phyloP scores from a whole-genome alignment of 331 rosid genomes.

The Erythrophleum ivorense region DNA sequence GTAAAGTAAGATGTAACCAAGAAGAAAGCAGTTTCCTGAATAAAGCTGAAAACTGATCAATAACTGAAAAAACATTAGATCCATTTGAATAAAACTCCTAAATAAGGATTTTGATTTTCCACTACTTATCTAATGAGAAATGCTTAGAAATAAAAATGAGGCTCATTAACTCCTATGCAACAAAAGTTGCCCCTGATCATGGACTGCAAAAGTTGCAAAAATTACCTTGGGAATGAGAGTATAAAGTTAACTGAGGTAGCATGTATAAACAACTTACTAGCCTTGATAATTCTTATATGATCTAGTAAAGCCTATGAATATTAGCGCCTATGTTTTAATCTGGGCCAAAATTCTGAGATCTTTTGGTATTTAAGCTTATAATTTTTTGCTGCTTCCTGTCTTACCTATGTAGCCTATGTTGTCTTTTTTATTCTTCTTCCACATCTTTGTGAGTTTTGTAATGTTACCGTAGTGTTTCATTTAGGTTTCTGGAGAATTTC shows the following conservation, averaged over 20 bases:
- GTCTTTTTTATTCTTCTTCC: constrained; percentile 11
- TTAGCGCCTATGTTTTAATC: not conserved
- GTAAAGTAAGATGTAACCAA: not conserved
- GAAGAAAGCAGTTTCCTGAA: not conserved
- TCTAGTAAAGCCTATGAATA: not conserved
- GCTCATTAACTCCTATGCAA: not conserved
- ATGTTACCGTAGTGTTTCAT: constrained; percentile 3
- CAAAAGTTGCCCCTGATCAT: not conserved
- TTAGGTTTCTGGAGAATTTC: constrained; percentile 14
- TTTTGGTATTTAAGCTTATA: not conserved
- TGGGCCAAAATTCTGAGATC: not conserved
- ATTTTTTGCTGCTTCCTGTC: not conserved
- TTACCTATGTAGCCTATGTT: constrained; percentile 4
- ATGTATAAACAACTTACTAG: not conserved
- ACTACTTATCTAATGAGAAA: not conserved
- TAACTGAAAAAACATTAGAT: not conserved
- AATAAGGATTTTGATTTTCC: not conserved
- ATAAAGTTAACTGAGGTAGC: not conserved
- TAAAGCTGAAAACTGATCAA: not conserved
- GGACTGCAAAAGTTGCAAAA: not conserved
- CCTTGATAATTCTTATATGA: not conserved
- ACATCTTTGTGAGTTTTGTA: constrained; percentile 18
- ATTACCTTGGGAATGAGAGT: not conserved
- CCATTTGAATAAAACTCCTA: not conserved
- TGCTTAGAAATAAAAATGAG: not conserved